Percentiles rank a stretch among this genome's conserved stretches.
Conservation (phyloP, 352 stramenopile genomes). For the Lagenidium giganteum region DNA sequence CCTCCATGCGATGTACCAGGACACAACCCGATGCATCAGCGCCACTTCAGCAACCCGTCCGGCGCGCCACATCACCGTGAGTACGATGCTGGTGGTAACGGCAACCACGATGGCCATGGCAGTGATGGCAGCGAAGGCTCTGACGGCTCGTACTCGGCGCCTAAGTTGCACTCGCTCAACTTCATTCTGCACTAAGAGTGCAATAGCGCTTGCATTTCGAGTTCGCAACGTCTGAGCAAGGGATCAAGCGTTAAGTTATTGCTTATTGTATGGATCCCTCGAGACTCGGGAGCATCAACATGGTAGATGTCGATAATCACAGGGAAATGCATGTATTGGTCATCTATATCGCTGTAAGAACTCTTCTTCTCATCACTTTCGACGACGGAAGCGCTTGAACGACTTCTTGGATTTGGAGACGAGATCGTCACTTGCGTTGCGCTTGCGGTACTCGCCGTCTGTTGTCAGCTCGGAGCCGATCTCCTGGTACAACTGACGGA, state of each 20-base stretch:
- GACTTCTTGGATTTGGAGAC: slow-evolving; percentile 69
- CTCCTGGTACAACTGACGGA: slow-evolving; percentile 76
- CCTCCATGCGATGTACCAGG: slow-evolving; percentile 9
- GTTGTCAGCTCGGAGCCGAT: slow-evolving; percentile 46
- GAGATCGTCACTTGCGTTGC: slow-evolving; percentile 70
- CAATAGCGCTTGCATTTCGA: no score
- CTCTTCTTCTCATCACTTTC: slow-evolving; percentile 10
- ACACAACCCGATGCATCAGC: slow-evolving; percentile 3
- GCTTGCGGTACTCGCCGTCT: slow-evolving; percentile 76
- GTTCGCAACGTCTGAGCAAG: no score
- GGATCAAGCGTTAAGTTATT: no score
- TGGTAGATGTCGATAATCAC: no score
- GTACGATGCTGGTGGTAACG: slow-evolving; percentile 15
- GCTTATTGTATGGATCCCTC: no score
- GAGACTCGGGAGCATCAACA: no score
- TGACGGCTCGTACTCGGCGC: slow-evolving; percentile 44
- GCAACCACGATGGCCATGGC: slow-evolving; percentile 10
- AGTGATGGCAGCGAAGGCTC: slow-evolving; percentile 47
- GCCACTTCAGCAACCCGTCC: slow-evolving; percentile 1
- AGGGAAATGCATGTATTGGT: no score
- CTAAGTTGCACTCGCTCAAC: slow-evolving; percentile 81
- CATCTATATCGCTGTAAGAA: neutral
- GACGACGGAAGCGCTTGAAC: slow-evolving; percentile 79
- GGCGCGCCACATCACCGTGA: slow-evolving; percentile 1
- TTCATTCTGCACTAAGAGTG: slow-evolving; percentile 65